These are phyloP conservation scores for Dimocarpus longan DNA, from an alignment of 345 rosid genomes.

Conservation along the genomic window DNA sequence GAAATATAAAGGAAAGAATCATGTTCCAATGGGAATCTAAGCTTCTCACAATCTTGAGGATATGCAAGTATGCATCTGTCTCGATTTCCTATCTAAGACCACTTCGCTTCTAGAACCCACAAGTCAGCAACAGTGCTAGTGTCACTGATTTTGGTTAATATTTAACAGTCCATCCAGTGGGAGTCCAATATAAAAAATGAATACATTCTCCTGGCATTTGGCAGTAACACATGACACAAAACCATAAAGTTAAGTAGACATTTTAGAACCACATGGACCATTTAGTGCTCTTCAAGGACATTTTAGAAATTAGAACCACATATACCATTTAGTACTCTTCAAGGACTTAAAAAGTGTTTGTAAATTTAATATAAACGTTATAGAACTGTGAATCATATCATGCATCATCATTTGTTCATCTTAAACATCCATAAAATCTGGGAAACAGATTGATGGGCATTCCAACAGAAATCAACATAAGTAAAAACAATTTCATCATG, in stretches of 20 bases:
- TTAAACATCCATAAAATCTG: background rate
- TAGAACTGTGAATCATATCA: background rate
- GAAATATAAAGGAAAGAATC: background rate
- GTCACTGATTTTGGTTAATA: background rate
- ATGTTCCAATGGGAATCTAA: background rate
- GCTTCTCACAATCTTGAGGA: constrained; percentile 3
- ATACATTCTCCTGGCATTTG: background rate
- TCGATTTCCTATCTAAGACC: background rate
- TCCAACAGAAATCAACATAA: constrained; percentile 5
- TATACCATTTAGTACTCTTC: background rate
- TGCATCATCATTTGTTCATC: background rate
- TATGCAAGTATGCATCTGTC: background rate
- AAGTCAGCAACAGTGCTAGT: background rate
- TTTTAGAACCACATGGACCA: background rate
- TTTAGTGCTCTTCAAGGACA: background rate
- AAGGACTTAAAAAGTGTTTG: background rate
- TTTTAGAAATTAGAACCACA: background rate
- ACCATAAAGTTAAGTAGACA: background rate
- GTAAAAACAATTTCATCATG: background rate
- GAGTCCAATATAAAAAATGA: background rate
- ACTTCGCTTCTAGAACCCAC: background rate
- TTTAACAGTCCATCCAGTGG: background rate
- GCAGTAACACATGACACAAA: background rate
- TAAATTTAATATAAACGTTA: background rate
- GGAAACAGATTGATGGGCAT: background rate